These are phyloP conservation scores for Yamadazyma sp. DNA, from an alignment of 805 yeast genomes.

Conservation along the genomic window DNA sequence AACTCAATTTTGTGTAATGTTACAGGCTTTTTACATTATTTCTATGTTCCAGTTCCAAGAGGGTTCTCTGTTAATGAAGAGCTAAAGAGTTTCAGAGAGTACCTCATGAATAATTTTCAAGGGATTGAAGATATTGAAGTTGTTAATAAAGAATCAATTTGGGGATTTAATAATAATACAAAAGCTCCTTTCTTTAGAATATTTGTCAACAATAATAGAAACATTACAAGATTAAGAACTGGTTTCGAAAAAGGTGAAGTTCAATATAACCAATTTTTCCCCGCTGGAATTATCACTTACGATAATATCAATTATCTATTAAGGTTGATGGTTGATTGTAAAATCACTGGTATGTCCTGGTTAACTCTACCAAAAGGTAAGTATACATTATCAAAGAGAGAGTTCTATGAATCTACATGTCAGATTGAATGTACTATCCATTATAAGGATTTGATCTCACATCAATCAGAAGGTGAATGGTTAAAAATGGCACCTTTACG, in stretches of 20 bases:
- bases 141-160: constrained; percentile 73
- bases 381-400: constrained; percentile 47
- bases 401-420: constrained; percentile 61
- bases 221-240: constrained; percentile 65
- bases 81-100: constrained; percentile 42
- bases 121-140: constrained; percentile 69
- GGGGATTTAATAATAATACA: constrained; percentile 86
- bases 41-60: constrained; percentile 87
- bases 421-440: constrained; percentile 79
- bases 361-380: constrained; percentile 77
- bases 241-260: constrained; percentile 84
- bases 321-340: constrained; percentile 88
- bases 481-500: constrained; percentile 90
- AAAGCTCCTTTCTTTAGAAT: constrained; percentile 79
- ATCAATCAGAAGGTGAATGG: constrained; percentile 92
- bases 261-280: constrained; percentile 60
- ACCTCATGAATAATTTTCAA: constrained; percentile 46
- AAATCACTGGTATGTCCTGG: constrained; percentile 97
- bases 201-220: constrained; percentile 60
- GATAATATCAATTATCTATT: constrained; percentile 87
- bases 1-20: constrained; percentile 87
- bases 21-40: constrained; percentile 82
- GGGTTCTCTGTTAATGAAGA: constrained; percentile 62
- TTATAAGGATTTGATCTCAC: constrained; percentile 68
- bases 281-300: constrained; percentile 63